Conservation (phyloP, 208 protist species). For the Crithidia bombi region DNA sequence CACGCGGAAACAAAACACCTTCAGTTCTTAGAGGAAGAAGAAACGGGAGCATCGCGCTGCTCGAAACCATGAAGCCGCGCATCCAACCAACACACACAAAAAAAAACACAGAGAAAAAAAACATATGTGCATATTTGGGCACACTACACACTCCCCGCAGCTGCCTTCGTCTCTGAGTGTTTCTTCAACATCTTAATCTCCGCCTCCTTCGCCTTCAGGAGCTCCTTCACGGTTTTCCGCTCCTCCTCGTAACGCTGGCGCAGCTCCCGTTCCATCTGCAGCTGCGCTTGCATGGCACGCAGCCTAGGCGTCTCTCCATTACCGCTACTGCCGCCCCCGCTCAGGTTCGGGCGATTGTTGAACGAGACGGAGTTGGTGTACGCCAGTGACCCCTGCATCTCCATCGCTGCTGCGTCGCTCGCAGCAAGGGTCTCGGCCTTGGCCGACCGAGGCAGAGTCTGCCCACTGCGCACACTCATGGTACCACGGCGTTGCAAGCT, state of each 20-base stretch:
- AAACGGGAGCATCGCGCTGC: too few species aligned
- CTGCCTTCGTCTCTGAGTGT: not conserved
- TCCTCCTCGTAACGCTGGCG: conserved; percentile 21
- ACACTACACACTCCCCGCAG: not conserved
- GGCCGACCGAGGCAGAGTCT: conserved; percentile 9
- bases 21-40: too few species aligned
- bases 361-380: not conserved
- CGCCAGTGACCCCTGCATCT: not conserved
- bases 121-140: too few species aligned
- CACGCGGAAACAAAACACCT: too few species aligned
- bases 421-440: conserved; percentile 10
- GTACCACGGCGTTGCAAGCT: not conserved
- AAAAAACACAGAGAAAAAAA: not conserved
- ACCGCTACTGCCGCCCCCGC: not conserved
- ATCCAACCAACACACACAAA: not conserved
- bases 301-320: not conserved
- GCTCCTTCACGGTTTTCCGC: not conserved
- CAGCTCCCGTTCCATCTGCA: conserved; percentile 16
- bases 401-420: conserved; percentile 12
- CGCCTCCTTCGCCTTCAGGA: conserved; percentile 7
- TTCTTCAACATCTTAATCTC: conserved; percentile 21
- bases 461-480: conserved; percentile 6
- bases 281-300: conserved; percentile 16
- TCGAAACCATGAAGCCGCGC: too few species aligned
- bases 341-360: not conserved